Base-by-base conservation (phyloP, 1,284 basidiomycete genomes). In the Leccinum insolens region DNA sequence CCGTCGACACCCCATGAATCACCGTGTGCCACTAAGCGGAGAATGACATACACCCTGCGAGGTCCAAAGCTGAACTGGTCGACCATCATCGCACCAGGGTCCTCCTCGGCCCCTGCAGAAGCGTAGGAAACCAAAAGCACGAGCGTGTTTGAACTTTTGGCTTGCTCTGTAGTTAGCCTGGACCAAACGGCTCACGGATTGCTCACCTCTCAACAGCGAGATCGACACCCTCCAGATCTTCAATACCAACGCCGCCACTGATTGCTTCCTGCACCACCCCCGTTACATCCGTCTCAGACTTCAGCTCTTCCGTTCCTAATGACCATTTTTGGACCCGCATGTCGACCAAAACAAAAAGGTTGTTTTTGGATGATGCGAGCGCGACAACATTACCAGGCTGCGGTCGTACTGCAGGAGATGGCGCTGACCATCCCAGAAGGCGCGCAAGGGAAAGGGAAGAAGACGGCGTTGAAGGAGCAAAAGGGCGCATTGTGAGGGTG, bases 141-240 rank as follows among this genome's bases (percentile, higher is more conserved):
- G 28, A 92, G 78, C 44, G 84, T 82, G 44, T 84, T 83, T 17
- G 83, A 77, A 65, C 87, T 89, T 89, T 31, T 69, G 5, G 22
- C 22, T 31, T 17, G 57, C 52, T 15, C 59, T 14, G 49, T 31
- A 14, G 65, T 63, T 41, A 70, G 44, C 49, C 55, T 68, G 25
- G 63, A 69, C 31, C 62, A 64, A 37, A 44, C 62, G 39, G 28
- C 39, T 34, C 65, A 64, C 57, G 37, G 20, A 17, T 49, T 15
- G 70, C 83, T 68, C 71, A 90, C 91, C 83, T 83, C 66, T 89
- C 86, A 20, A 89, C 75, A n/a, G 85, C 85, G 46, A 92, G 70
- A 77, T 93, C 91, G 59, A 92, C 77, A 52, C 93, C 77, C 72
- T 93, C 92, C 11, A 93, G 78, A 72, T 92, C 91, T 65, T 87